These are phyloP conservation scores for Fragaria iinumae DNA, from an alignment of 306 rosid genomes.

Conservation along the genomic window DNA sequence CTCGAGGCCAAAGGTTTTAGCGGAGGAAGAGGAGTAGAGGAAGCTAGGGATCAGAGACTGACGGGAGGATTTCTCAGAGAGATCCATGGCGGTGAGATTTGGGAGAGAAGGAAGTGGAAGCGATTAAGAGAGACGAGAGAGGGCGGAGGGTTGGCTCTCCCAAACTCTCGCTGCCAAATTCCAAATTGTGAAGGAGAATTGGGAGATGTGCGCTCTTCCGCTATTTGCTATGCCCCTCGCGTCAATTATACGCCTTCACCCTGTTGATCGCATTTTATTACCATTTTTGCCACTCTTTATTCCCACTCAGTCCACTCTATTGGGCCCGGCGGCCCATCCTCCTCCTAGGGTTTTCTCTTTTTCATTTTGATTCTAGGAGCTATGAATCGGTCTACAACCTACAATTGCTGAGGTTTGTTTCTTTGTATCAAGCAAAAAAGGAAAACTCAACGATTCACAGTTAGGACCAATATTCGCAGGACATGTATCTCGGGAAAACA, in stretches of 20 bases:
- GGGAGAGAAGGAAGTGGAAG: constrained; percentile 21
- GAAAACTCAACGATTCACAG: neutral
- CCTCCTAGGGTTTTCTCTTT: neutral
- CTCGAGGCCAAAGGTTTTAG: constrained; percentile 54
- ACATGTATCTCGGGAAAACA: neutral
- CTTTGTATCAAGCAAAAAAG: neutral
- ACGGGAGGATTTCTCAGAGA: constrained; percentile 44
- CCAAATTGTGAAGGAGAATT: constrained; percentile 1
- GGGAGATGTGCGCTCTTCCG: neutral
- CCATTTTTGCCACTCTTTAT: constrained; percentile 10
- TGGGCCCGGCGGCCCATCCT: constrained; percentile 2
- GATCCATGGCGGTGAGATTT: constrained; percentile 40
- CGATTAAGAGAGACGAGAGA: constrained; percentile 20
- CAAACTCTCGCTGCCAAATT: constrained; percentile 37
- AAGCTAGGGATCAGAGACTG: constrained; percentile 64
- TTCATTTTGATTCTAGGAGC: neutral
- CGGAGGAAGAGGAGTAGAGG: constrained; percentile 55
- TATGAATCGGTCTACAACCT: neutral
- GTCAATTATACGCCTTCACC: constrained; percentile 18
- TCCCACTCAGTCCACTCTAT: neutral
- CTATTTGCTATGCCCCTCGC: constrained; percentile 23
- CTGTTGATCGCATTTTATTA: neutral
- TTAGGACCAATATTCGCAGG: neutral
- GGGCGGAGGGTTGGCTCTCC: constrained; percentile 17
- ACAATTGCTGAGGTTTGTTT: neutral